A percentile compares a stretch with the other conserved stretches of the same genome.
Conservation (phyloP, 805 yeast species). For the Starmerella tilneyi region DNA sequence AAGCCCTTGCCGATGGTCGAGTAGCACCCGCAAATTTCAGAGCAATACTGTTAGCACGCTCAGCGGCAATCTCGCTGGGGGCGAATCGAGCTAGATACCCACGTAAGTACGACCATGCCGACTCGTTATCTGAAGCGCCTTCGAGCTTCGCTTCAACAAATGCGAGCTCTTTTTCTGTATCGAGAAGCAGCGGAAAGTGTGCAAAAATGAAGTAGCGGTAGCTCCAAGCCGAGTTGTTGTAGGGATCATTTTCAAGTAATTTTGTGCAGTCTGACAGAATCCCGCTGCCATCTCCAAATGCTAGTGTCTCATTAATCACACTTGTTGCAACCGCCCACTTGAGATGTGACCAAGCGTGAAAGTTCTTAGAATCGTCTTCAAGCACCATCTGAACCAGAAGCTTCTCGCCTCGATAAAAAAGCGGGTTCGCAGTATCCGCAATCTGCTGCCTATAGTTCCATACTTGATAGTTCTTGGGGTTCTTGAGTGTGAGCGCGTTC, state of each 20-base stretch:
- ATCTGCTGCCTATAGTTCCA: constrained; percentile 84
- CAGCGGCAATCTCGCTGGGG: background rate
- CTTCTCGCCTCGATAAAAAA: constrained; percentile 42
- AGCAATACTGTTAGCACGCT: constrained; percentile 11
- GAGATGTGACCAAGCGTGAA: constrained; percentile 91
- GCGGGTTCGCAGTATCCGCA: constrained; percentile 30
- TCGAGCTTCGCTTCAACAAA: constrained; percentile 43
- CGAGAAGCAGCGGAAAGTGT: constrained; percentile 18
- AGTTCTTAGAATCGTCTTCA: constrained; percentile 74
- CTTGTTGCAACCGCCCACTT: constrained; percentile 61
- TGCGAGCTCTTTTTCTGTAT: constrained; percentile 41
- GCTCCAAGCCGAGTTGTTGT: constrained; percentile 91
- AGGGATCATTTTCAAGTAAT: constrained; percentile 50
- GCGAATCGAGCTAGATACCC: constrained; percentile 37
- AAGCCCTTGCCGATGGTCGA: constrained; percentile 10
- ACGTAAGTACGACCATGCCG: constrained; percentile 72
- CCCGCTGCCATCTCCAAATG: constrained; percentile 22
- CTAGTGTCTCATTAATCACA: background rate
- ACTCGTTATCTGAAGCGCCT: constrained; percentile 66
- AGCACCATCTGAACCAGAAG: constrained; percentile 60
- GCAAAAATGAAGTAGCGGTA: constrained; percentile 55
- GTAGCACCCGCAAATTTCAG: background rate
- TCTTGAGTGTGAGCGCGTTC: constrained; percentile 58
- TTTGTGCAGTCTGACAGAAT: constrained; percentile 46
- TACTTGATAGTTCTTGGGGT: constrained; percentile 90